A percentile compares a stretch with the other conserved stretches of the same genome.
phyloP scores from a whole-genome alignment of 2,329 filamentous ascomycete genomes.

The Fusarium sp. region DNA sequence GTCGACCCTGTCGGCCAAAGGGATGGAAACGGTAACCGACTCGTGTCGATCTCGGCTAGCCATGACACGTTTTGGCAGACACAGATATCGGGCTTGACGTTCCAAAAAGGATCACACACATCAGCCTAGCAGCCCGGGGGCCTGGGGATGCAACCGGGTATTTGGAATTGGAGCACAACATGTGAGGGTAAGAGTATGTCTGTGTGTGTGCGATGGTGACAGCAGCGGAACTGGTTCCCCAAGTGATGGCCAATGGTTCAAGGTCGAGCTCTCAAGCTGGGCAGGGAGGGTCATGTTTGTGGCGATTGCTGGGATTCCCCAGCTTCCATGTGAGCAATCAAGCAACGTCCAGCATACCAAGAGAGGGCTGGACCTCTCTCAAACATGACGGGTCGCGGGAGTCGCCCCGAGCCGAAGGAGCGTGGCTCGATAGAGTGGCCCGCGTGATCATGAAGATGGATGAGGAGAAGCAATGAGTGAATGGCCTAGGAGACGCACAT shows the following conservation, averaged over 20 bases:
- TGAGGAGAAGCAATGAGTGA: slow-evolving; percentile 4
- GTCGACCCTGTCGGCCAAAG: background rate
- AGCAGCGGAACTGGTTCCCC: background rate
- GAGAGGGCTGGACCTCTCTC: slow-evolving; percentile 11
- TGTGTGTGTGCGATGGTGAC: background rate
- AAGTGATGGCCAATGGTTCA: slow-evolving; percentile 17
- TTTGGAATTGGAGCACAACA: background rate
- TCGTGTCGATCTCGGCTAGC: slow-evolving; percentile 1
- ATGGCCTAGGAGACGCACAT: slow-evolving; percentile 5
- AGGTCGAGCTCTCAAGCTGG: slow-evolving; percentile 10
- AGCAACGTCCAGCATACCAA: slow-evolving; percentile 13
- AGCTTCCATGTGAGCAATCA: slow-evolving; percentile 7
- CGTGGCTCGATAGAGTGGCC: slow-evolving; percentile 1
- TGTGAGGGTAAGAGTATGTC: background rate
- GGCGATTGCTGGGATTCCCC: slow-evolving; percentile 10
- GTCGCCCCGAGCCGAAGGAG: slow-evolving; percentile 28
- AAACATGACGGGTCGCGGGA: slow-evolving; percentile 10
- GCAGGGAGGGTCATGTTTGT: slow-evolving; percentile 9
- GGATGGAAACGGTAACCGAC: background rate
- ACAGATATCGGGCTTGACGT: background rate
- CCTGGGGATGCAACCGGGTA: background rate
- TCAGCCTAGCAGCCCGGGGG: background rate
- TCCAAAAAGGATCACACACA: background rate
- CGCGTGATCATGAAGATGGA: slow-evolving; percentile 8
- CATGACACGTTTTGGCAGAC: background rate